Evolutionary conservation across 495 filamentous ascomycete genomes (phyloP), one percentile per base, ranked within the genome.

Genomic region (Aspergillus avenaceus): DNA sequence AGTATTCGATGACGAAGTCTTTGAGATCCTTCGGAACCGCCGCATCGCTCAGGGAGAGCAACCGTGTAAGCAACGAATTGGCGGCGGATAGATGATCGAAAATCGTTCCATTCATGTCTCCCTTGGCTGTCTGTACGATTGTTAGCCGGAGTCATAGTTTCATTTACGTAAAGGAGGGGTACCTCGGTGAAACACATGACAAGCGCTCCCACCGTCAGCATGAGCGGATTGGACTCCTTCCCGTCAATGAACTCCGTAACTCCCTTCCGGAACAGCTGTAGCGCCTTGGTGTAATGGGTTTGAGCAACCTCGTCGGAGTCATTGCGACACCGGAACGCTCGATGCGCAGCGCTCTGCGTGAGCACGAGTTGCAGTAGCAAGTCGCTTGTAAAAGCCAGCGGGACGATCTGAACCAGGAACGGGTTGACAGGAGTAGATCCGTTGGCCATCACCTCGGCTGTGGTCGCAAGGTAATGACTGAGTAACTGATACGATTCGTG

Each of bases 121-220:
- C 67, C 45, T 70, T 70, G 4, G 67, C 65, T 6, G 67, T 70
- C 67, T 70, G 31, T 8, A 27, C 5, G 16, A 34, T 8, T 6
- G 36, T 16, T 13, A 41, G 62, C 31, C 62, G 50, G n/a, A n/a
- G n/a, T n/a, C 41, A 22, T 14, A 27, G 14, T 5, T 28, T 16
- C 13, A 4, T 41, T 28, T 19, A 26, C 16, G 1, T 18, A n/a
- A 12, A 28, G 9, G 41, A 25, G 3, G 8, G 41, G 3, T 63
- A 70, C 66, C 64, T 70, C 67, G 11, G 67, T 70, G 41, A 70
- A 70, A 45, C 67, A 70, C 67, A 70, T 70, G 2, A 70, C 40
- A 28, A 70, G 55, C 3, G 67, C 67, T 0, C 67, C 67, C 4
- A 70, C 60, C 9, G 67, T 60, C 3, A 70, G 47, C 60, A 70